Percentiles rank a stretch among this genome's conserved stretches.
These are phyloP conservation scores for Botryosphaeria agaves DNA, from an alignment of 2,329 filamentous ascomycete species.

Conservation along the genomic window DNA sequence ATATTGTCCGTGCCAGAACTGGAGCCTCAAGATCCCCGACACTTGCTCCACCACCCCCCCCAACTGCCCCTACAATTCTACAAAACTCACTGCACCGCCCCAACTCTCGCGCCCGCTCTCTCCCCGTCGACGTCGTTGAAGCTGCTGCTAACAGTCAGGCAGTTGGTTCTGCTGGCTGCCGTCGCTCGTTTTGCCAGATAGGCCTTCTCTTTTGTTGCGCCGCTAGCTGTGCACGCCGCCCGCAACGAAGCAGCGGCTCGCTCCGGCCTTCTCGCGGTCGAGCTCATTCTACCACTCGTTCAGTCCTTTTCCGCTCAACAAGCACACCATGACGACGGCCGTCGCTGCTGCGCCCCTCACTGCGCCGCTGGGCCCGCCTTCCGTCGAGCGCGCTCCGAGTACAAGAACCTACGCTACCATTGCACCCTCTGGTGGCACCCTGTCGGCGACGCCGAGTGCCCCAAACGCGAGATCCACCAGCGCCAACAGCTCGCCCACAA, in stretches of 20 bases:
- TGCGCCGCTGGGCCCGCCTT: constrained; percentile 17
- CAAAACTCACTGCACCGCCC: not conserved
- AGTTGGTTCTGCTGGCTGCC: not conserved
- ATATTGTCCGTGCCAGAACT: too few relatives aligned
- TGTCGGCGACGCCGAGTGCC: constrained; percentile 16
- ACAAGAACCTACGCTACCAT: constrained; percentile 26
- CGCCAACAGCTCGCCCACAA: constrained; percentile 13
- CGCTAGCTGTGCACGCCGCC: too few relatives aligned
- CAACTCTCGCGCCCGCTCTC: not conserved
- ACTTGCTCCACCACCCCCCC: not conserved
- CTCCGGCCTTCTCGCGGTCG: too few relatives aligned
- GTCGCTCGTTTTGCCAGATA: not conserved
- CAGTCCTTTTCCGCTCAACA: too few relatives aligned
- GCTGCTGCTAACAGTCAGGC: not conserved
- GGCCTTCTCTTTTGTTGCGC: too few relatives aligned
- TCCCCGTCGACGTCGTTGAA: not conserved
- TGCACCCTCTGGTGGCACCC: constrained; percentile 22
- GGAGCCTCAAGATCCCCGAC: too few relatives aligned
- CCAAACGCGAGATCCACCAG: constrained; percentile 14
- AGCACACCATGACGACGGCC: constrained; percentile 25
- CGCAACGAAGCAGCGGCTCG: too few relatives aligned
- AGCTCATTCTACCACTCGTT: too few relatives aligned
- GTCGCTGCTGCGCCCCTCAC: constrained; percentile 24
- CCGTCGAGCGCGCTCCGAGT: constrained; percentile 18
- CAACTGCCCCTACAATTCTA: not conserved